These are phyloP conservation scores for Clathrus columnatus DNA, from an alignment of 768 basidiomycete genomes.

Conservation along the genomic window DNA sequence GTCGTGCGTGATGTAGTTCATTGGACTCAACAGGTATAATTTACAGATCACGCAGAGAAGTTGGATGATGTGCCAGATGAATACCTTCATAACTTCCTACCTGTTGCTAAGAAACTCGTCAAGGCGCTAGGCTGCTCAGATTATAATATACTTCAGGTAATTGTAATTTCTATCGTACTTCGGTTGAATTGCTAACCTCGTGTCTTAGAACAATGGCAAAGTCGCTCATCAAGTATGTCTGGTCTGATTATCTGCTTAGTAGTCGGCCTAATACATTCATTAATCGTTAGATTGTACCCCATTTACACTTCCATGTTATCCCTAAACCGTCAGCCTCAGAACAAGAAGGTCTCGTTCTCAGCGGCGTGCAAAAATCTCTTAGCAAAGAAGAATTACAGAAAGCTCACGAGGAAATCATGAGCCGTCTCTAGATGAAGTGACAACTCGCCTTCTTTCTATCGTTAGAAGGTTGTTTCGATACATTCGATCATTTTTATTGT, in stretches of 20 bases:
- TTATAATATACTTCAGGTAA: conserved; percentile 78
- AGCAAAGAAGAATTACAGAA: conserved; percentile 62
- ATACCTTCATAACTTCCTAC: conserved; percentile 65
- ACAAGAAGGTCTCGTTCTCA: conserved; percentile 67
- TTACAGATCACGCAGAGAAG: conserved; percentile 74
- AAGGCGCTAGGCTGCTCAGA: conserved; percentile 62
- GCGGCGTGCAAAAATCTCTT: conserved; percentile 41
- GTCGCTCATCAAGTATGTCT: conserved; percentile 46
- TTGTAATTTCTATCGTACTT: background rate
- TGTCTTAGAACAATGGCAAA: conserved; percentile 54
- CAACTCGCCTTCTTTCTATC: too few relatives aligned
- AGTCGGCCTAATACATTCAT: background rate
- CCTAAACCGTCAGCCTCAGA: conserved; percentile 68
- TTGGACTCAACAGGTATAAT: background rate
- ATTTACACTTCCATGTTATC: conserved; percentile 92
- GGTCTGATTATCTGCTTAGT: background rate
- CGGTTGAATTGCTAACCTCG: background rate
- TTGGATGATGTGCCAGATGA: conserved; percentile 85
- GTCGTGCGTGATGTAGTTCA: background rate
- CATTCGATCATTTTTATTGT: too few relatives aligned
- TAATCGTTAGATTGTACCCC: conserved; percentile 52
- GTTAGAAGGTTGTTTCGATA: too few relatives aligned
- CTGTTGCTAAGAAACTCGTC: conserved; percentile 83
- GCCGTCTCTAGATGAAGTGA: too few relatives aligned
- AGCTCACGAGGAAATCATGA: too few relatives aligned